Conservation (phyloP, 2,329 filamentous ascomycete genomes). For the Hypoxylon sp. region DNA sequence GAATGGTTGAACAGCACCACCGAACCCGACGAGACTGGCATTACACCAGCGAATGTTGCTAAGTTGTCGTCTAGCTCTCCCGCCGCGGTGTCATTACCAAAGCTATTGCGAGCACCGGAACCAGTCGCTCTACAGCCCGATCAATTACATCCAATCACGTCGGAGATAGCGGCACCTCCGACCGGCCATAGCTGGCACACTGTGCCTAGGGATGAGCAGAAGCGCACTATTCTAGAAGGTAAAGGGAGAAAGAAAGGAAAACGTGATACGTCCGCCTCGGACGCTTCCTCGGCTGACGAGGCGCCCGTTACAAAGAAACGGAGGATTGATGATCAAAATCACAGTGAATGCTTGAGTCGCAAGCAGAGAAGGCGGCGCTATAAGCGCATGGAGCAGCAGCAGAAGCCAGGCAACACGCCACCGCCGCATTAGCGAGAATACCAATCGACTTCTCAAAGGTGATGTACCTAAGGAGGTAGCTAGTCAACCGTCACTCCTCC, state of each 20-base stretch:
- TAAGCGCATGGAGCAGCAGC: neutral
- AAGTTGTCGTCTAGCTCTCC: neutral
- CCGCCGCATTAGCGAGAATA: neutral
- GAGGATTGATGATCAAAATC: slow-evolving; percentile 1
- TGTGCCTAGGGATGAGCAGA: neutral
- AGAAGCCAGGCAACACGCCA: neutral
- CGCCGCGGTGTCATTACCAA: neutral
- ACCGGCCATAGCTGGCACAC: neutral
- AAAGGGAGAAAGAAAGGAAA: neutral
- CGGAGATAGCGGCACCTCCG: neutral
- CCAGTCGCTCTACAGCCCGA: no score
- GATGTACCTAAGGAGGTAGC: neutral
- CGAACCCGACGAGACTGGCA: slow-evolving; percentile 14
- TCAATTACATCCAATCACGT: neutral
- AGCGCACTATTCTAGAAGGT: neutral
- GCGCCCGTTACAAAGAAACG: slow-evolving; percentile 10
- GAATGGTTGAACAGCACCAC: slow-evolving; percentile 44
- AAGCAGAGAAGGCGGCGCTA: slow-evolving; percentile 10
- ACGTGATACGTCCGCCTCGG: neutral
- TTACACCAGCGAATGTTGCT: neutral
- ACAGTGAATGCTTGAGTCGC: neutral
- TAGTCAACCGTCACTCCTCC: slow-evolving; percentile 10
- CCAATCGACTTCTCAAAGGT: neutral
- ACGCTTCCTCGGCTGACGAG: neutral
- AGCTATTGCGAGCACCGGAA: neutral